Percentiles rank a stretch among this genome's conserved stretches.
Evolutionary conservation across 2,329 filamentous ascomycete species (phyloP).

Genomic region (Neophaeococcomyces mojaviensis): DNA sequence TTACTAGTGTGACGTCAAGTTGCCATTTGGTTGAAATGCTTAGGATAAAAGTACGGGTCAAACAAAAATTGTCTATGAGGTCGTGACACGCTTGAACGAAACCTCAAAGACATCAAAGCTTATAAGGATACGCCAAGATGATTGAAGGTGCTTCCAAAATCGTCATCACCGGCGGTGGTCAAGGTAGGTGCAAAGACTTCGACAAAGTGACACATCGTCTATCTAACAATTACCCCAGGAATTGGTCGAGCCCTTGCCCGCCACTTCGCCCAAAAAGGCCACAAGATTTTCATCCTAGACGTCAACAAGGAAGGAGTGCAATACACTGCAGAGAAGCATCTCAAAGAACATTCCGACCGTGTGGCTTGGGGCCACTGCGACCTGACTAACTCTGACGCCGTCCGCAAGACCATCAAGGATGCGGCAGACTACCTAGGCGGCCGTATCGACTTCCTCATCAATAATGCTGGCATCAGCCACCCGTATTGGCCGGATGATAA

Average conservation of each 20-base stretch:
- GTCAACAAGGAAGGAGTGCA: constrained; percentile 35
- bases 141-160: constrained; percentile 11
- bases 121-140: too few species aligned
- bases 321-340: constrained; percentile 29
- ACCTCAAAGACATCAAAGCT: too few species aligned
- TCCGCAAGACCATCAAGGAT: constrained; percentile 30
- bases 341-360: constrained; percentile 26
- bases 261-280: constrained; percentile 35
- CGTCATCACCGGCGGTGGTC: constrained; percentile 16
- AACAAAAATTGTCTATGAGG: too few species aligned
- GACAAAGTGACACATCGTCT: background rate
- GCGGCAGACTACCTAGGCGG: constrained; percentile 32
- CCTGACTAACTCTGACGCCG: constrained; percentile 32
- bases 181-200: constrained; percentile 11
- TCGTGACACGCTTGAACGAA: too few species aligned
- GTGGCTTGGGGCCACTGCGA: constrained; percentile 35
- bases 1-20: too few species aligned
- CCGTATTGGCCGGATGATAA: constrained; percentile 38
- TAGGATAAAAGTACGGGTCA: too few species aligned
- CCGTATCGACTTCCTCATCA: constrained; percentile 34
- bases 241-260: constrained; percentile 41
- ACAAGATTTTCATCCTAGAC: constrained; percentile 41
- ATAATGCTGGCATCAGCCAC: constrained; percentile 32
- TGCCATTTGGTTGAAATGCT: too few species aligned
- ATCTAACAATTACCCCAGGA: constrained; percentile 22